Conservation (phyloP, 176 grass and related monocot genomes). For the Rhynchospora pubera region DNA sequence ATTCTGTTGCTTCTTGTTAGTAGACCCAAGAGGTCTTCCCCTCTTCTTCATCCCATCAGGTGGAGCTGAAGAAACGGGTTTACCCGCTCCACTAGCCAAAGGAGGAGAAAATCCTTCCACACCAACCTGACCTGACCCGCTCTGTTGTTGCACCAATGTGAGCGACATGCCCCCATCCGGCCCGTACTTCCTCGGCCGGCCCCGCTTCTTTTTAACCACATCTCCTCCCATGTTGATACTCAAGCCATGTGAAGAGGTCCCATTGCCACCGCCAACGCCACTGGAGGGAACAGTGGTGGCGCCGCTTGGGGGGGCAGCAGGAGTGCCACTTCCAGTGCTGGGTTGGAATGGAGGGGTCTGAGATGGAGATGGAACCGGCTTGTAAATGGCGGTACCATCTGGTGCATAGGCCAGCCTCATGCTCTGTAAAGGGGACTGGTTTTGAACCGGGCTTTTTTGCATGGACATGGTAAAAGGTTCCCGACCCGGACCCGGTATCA, state of each 20-base stretch:
- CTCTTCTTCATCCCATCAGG: conserved; percentile 51
- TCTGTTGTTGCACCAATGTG: conserved; percentile 28
- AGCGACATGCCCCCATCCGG: conserved; percentile 66
- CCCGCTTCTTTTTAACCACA: conserved; percentile 65
- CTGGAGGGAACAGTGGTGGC: conserved; percentile 7
- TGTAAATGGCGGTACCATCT: conserved; percentile 76
- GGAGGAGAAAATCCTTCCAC: conserved; percentile 36
- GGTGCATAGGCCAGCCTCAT: conserved; percentile 66
- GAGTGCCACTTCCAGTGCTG: conserved; percentile 18
- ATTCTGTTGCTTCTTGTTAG: conserved; percentile 60
- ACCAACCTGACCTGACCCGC: conserved; percentile 8
- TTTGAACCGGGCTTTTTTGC: conserved; percentile 50
- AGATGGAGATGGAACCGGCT: conserved; percentile 42
- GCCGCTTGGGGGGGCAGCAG: conserved; percentile 17
- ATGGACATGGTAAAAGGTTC: conserved; percentile 60
- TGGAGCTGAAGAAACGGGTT: conserved; percentile 13
- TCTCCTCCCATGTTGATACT: conserved; percentile 46
- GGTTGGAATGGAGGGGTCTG: conserved; percentile 37
- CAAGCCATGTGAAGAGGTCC: conserved; percentile 22
- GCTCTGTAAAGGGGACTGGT: conserved; percentile 54
- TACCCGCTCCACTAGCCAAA: conserved; percentile 17
- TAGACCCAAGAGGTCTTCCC: conserved; percentile 76
- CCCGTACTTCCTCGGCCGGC: conserved; percentile 90
- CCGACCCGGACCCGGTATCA: conserved; percentile 49
- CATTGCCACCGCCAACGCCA: conserved; percentile 45